These are phyloP conservation scores for Mayamaea pseudoterrestris DNA, from an alignment of 108 stramenopile genomes.

Conservation along the genomic window DNA sequence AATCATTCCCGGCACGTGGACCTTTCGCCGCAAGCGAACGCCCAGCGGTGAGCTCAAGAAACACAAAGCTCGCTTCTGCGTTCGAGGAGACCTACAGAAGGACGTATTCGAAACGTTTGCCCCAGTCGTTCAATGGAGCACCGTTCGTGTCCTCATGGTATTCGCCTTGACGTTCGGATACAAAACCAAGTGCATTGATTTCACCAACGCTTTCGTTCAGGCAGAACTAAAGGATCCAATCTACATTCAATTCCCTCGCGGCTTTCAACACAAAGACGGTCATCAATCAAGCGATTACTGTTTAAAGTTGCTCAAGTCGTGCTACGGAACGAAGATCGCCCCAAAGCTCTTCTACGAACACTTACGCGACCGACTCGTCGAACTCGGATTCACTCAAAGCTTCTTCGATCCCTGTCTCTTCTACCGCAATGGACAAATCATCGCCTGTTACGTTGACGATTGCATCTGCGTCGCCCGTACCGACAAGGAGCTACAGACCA, in stretches of 20 bases:
- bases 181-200: slow-evolving; percentile 31
- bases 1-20: slow-evolving; percentile 32
- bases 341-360: slow-evolving; percentile 24
- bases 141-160: slow-evolving; percentile 19
- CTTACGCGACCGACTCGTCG: slow-evolving; percentile 7
- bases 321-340: slow-evolving; percentile 29
- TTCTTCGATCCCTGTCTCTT: slow-evolving; percentile 36
- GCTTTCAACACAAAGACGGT: slow-evolving; percentile 8
- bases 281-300: slow-evolving; percentile 16
- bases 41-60: slow-evolving; percentile 14
- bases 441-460: slow-evolving; percentile 32
- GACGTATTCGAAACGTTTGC: slow-evolving; percentile 30
- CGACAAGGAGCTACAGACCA: slow-evolving; percentile 13
- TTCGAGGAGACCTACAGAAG: slow-evolving; percentile 28
- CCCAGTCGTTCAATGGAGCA: slow-evolving; percentile 30
- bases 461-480: slow-evolving; percentile 22
- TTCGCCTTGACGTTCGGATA: slow-evolving; percentile 13
- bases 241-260: slow-evolving; percentile 35
- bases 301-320: slow-evolving; percentile 16
- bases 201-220: slow-evolving; percentile 27
- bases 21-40: slow-evolving; percentile 33
- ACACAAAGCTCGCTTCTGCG: slow-evolving; percentile 15
- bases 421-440: slow-evolving; percentile 23
- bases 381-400: slow-evolving; percentile 23
- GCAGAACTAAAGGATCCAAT: slow-evolving; percentile 19